Evolutionary conservation across 192 early-diverging fungal genomes (phyloP).

Genomic region (Dispira simplex): DNA sequence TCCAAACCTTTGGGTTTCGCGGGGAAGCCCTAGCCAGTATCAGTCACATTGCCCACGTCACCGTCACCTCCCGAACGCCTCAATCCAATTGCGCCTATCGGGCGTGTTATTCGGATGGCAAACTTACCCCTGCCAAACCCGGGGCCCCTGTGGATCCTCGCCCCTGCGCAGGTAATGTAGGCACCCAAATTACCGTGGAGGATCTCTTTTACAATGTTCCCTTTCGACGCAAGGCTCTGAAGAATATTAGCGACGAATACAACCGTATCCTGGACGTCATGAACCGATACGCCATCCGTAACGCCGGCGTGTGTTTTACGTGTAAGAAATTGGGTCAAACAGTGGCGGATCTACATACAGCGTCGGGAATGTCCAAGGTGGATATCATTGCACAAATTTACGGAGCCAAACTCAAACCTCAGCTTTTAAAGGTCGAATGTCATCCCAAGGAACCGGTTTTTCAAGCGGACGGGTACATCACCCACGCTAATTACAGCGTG

Average conservation of each 20-base stretch:
- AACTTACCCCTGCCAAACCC: slow-evolving; percentile 55
- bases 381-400: slow-evolving; percentile 76
- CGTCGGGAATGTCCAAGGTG: slow-evolving; percentile 33
- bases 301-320: slow-evolving; percentile 62
- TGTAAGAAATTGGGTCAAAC: slow-evolving; percentile 65
- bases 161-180: slow-evolving; percentile 89
- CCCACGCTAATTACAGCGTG: slow-evolving; percentile 78
- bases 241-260: slow-evolving; percentile 78
- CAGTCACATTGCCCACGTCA: slow-evolving; percentile 85
- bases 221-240: slow-evolving; percentile 70
- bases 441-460: slow-evolving; percentile 33
- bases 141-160: slow-evolving; percentile 67
- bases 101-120: slow-evolving; percentile 66
- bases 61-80: slow-evolving; percentile 63
- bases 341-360: slow-evolving; percentile 67
- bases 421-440: slow-evolving; percentile 51
- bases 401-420: slow-evolving; percentile 62
- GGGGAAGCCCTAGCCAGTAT: slow-evolving; percentile 97
- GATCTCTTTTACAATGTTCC: slow-evolving; percentile 93
- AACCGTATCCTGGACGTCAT: slow-evolving; percentile 80
- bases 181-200: slow-evolving; percentile 87
- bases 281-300: slow-evolving; percentile 87
- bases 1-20: slow-evolving; percentile 90
- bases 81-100: slow-evolving; percentile 56
- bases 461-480: slow-evolving; percentile 59